Evolutionary conservation across 192 early-diverging fungal genomes (phyloP).

Genomic region (Thamnidium elegans): DNA sequence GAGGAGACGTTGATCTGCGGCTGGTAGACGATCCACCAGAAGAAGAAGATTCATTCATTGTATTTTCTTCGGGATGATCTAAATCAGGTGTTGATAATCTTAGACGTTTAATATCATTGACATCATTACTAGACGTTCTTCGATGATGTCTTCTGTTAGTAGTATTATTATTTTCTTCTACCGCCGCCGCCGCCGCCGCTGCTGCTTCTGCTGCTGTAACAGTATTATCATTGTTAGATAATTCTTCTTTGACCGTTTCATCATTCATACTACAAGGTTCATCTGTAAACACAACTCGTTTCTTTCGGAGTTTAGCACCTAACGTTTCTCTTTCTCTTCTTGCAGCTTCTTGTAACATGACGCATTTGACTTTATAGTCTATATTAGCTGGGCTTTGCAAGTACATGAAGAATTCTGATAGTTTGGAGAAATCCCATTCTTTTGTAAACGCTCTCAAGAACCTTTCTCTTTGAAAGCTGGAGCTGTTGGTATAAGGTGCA

Average conservation of each 20-base stretch:
- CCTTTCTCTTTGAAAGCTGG: slow-evolving; percentile 26
- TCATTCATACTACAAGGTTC: not conserved
- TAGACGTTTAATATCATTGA: slow-evolving; percentile 33
- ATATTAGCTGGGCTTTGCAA: slow-evolving; percentile 50
- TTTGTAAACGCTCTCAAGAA: slow-evolving; percentile 56
- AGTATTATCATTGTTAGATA: too few relatives aligned
- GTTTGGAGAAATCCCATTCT: slow-evolving; percentile 63
- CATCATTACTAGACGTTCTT: slow-evolving; percentile 38
- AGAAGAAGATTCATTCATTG: slow-evolving; percentile 9
- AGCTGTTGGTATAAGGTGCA: slow-evolving; percentile 28
- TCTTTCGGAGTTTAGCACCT: slow-evolving; percentile 27
- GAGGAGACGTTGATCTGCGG: not conserved
- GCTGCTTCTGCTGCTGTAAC: not conserved
- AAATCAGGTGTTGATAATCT: slow-evolving; percentile 21
- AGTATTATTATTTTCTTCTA: not conserved
- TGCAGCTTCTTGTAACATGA: slow-evolving; percentile 43
- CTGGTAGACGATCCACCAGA: not conserved
- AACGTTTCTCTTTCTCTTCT: slow-evolving; percentile 30
- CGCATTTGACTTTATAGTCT: slow-evolving; percentile 40
- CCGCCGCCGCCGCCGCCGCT: not conserved
- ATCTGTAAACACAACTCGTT: not conserved
- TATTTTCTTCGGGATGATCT: slow-evolving; percentile 13
- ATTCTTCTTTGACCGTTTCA: not conserved
- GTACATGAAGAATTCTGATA: slow-evolving; percentile 62
- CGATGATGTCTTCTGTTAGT: slow-evolving; percentile 31